Evolutionary conservation across 2,329 filamentous ascomycete species (phyloP), one percentile per base, ranked within the genome.

Genomic region (Aschersonia sp.): DNA sequence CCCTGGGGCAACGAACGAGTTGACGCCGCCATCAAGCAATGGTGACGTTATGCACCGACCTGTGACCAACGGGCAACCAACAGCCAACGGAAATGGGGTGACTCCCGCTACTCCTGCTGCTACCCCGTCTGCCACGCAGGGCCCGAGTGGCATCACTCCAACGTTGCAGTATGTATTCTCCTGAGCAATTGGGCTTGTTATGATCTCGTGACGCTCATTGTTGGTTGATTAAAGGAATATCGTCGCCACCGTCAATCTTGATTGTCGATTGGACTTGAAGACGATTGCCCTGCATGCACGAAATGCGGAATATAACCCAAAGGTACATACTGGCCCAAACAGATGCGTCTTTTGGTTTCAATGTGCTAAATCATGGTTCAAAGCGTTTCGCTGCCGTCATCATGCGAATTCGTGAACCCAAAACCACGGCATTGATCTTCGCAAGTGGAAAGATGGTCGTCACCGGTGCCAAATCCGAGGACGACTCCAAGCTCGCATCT

Each of bases 371-470:
- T 30, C 8, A 29, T 31, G 10, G 9, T 30, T 8, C 2, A 22
- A 57, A 94, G 88, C 90, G 90, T 84, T 97, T 97, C 64, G 92
- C 90, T 59, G 90, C 90, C 63, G 90, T 97, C 55, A 97, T 98
- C 68, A 97, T 98, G 92, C 88, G 92, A 72, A 98, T 98, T 58
- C 89, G 92, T 61, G 92, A 98, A 61, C 92, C 92, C 51, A 98
- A 98, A 75, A 98, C 92, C 5, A 98, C 92, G 2, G 92, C 92
- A 5, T 71, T 98, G 49, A 97, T 98, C 73, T 98, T 98, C 60
- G 92, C 92, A 50, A 94, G 85, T 1, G 92, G 92, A 68, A 98
- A 98, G 79, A 97, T 98, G 92, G 92, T 97, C 44, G 92, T 97
- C 12, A 97, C 92, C 47, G 90, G 90, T 71, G 90, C 90, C 53